Base-by-base conservation (phyloP, 2,329 filamentous ascomycete genomes). In the Diplodia intermedia region DNA sequence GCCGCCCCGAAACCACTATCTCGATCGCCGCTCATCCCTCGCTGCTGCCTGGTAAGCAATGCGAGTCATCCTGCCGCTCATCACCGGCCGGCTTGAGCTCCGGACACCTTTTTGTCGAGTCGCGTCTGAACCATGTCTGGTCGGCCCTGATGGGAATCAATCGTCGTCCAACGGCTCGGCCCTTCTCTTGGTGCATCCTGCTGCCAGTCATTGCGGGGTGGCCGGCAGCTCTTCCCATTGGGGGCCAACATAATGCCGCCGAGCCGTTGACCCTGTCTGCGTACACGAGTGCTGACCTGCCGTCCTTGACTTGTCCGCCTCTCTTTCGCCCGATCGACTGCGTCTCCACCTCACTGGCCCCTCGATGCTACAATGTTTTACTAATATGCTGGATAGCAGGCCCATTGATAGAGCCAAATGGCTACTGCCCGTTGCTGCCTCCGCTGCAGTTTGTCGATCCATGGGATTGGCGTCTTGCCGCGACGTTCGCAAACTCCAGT, bases 211-310 rank as follows among this genome's bases (percentile, higher is more conserved):
- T 29, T 26, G 60, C 60, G 29, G 60, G 47, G 60, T 47, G 43
- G 14, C 60, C 60, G 60, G 60, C 18, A 63, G n/a, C 29, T 18
- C 9, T 38, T 63, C 60, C 60, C 11, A 63, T 63, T 63, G 60
- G 60, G 43, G 60, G 43, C 43, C 43, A 47, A 47, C 14, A 20
- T 26, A 38, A 52, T 63, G 4, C 14, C 26, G 56, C 56, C 56
- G 38, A 61, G 31, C 31, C 31, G 31, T 33, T 33, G 31, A 9
- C 40, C 40, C 40, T 43, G 40, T 38, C 36, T 12, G 9, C 36
- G 36, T 38, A 38, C 11, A 38, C 36, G 36, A 38, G 36, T 38
- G 9, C 36, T 38, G 36, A 38, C 36, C 36, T 47, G 15, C 15
- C 43, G 26, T 29, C 15, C 6, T n/a, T 26, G 60, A 50, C 43